A percentile compares a stretch with the other conserved stretches of the same genome.
These are phyloP conservation scores for Neurospora tetrasperma DNA, from an alignment of 495 filamentous ascomycete genomes.

Conservation along the genomic window DNA sequence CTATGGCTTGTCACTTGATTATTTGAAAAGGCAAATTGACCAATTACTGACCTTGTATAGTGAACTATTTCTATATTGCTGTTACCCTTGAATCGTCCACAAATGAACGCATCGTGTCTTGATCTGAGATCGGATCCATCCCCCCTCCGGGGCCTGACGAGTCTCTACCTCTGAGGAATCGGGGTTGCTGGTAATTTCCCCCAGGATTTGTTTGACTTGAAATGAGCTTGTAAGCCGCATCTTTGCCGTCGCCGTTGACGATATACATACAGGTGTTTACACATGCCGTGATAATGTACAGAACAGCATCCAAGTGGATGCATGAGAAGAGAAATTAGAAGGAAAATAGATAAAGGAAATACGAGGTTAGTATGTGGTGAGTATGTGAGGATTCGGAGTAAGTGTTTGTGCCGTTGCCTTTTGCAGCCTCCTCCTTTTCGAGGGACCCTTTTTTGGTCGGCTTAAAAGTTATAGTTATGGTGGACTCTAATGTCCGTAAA, in stretches of 20 bases:
- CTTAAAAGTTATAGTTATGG: neutral
- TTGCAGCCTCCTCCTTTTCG: neutral
- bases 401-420: neutral
- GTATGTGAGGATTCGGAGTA: neutral
- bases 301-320: neutral
- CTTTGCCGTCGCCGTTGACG: neutral
- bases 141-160: neutral
- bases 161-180: neutral
- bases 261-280: neutral
- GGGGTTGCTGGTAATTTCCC: neutral
- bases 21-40: neutral
- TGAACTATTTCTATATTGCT: neutral
- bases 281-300: neutral
- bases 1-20: neutral
- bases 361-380: neutral
- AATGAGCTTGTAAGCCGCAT: neutral
- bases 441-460: neutral
- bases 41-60: neutral
- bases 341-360: neutral
- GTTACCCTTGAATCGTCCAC: neutral
- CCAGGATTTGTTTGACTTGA: neutral
- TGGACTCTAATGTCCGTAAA: neutral
- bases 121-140: neutral
- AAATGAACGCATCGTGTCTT: neutral
- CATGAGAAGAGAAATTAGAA: neutral